phyloP scores from a whole-genome alignment of 176 grass and related monocot genomes.

The Miscanthus lutarioriparius region DNA sequence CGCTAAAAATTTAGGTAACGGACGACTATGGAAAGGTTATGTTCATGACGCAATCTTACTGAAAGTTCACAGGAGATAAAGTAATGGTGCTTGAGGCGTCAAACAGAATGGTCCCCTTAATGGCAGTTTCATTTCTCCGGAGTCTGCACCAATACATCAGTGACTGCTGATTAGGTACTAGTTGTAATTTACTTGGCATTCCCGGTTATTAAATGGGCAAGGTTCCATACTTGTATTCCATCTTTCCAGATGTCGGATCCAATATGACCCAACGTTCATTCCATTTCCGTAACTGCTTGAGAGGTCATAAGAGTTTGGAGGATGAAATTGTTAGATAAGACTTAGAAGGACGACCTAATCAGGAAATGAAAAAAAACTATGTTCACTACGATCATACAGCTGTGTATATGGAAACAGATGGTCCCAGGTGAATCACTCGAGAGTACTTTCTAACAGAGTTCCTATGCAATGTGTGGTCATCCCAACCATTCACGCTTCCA shows the following conservation, averaged over 20 bases:
- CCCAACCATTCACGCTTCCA: constrained; percentile 1
- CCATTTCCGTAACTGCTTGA: constrained; percentile 88
- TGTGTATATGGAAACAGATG: not conserved
- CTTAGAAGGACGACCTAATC: not conserved
- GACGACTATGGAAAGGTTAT: not conserved
- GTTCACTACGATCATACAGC: not conserved
- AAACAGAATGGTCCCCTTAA: constrained; percentile 85
- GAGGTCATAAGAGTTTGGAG: constrained; percentile 12
- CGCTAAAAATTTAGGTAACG: not conserved
- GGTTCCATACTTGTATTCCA: constrained; percentile 95
- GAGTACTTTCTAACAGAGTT: not conserved
- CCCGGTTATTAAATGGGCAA: constrained; percentile 14
- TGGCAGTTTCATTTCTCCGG: constrained; percentile 70
- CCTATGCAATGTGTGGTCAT: not conserved
- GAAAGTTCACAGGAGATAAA: constrained; percentile 92
- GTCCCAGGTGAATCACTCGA: not conserved
- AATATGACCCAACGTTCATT: constrained; percentile 95
- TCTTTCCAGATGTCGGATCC: constrained; percentile 91
- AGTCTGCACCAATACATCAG: constrained; percentile 54
- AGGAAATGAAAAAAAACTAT: not conserved
- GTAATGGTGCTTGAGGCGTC: constrained; percentile 94
- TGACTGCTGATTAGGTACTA: not conserved
- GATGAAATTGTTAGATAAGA: not conserved
- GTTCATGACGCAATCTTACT: constrained; percentile 54
- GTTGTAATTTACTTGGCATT: constrained; percentile 3